These are phyloP conservation scores for Diaporthe batatas DNA, from an alignment of 2,329 filamentous ascomycete genomes.

Conservation along the genomic window DNA sequence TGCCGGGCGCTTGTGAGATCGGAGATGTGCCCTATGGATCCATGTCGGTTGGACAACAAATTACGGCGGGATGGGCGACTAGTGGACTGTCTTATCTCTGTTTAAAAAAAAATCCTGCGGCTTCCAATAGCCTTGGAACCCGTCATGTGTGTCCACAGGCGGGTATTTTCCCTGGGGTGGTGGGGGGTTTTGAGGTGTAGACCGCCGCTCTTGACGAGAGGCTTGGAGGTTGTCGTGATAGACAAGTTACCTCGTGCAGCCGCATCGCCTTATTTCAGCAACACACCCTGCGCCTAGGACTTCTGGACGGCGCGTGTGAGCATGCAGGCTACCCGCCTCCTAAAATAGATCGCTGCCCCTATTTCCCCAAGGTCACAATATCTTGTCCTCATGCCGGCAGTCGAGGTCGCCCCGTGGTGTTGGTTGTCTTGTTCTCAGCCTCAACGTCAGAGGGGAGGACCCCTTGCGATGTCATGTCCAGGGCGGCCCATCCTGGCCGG, in stretches of 20 bases:
- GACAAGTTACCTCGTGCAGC: conserved; percentile 43
- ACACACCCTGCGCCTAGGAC: conserved; percentile 12
- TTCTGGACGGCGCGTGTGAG: conserved; percentile 7
- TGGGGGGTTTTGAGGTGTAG: conserved; percentile 18
- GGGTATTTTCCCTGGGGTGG: conserved; percentile 12
- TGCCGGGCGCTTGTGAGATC: conserved; percentile 35
- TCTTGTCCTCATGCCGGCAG: conserved; percentile 34
- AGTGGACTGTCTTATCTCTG: background rate
- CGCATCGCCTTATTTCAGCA: conserved; percentile 44
- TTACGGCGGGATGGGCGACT: conserved; percentile 4
- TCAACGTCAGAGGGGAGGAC: background rate
- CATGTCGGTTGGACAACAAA: conserved; percentile 10
- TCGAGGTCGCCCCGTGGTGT: conserved; percentile 4
- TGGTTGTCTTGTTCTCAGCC: conserved; percentile 8
- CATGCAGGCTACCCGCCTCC: conserved; percentile 19
- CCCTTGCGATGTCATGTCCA: conserved; percentile 6
- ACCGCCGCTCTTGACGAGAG: conserved; percentile 6
- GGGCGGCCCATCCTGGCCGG: conserved; percentile 21
- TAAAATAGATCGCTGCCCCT: conserved; percentile 20
- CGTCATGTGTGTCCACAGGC: background rate
- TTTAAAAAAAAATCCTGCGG: background rate
- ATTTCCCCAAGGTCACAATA: background rate
- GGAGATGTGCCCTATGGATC: background rate
- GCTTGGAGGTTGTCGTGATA: conserved; percentile 42
- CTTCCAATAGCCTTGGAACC: background rate